These are phyloP conservation scores for Pyrenophora graminea DNA, from an alignment of 2,329 filamentous ascomycete genomes.

Conservation along the genomic window DNA sequence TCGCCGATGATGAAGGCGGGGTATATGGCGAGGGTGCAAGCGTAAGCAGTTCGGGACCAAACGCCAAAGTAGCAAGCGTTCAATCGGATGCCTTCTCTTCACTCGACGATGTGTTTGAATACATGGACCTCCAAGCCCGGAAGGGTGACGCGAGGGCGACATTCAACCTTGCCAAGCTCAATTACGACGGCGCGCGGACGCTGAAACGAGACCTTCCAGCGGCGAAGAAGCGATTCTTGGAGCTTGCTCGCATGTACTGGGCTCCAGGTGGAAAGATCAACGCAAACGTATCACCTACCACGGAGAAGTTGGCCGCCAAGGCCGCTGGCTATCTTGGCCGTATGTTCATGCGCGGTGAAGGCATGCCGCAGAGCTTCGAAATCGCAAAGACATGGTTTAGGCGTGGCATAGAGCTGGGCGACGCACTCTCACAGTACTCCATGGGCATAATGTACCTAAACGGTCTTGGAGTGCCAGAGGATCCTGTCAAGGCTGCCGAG, in stretches of 20 bases:
- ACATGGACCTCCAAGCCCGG: slow-evolving; percentile 84
- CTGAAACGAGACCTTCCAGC: slow-evolving; percentile 73
- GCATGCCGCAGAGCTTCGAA: slow-evolving; percentile 75
- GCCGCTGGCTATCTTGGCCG: slow-evolving; percentile 85
- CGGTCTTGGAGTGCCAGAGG: slow-evolving; percentile 72
- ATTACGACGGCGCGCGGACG: slow-evolving; percentile 83
- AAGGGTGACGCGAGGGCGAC: slow-evolving; percentile 89
- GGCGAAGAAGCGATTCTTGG: slow-evolving; percentile 79
- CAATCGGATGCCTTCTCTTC: slow-evolving; percentile 82
- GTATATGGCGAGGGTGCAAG: slow-evolving; percentile 96
- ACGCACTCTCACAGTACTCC: slow-evolving; percentile 82
- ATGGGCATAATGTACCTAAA: slow-evolving; percentile 82
- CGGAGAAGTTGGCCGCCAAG: slow-evolving; percentile 79
- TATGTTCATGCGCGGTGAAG: slow-evolving; percentile 89
- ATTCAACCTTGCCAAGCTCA: slow-evolving; percentile 80
- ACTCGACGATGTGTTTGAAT: slow-evolving; percentile 92
- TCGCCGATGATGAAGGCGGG: slow-evolving; percentile 88
- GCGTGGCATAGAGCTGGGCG: slow-evolving; percentile 73
- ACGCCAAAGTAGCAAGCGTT: slow-evolving; percentile 73
- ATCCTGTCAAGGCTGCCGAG: slow-evolving; percentile 72
- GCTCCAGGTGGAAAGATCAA: slow-evolving; percentile 73
- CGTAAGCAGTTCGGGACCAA: slow-evolving; percentile 80
- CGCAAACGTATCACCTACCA: slow-evolving; percentile 68
- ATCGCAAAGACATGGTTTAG: slow-evolving; percentile 82
- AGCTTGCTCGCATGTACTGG: slow-evolving; percentile 83